Conservation (phyloP, 495 filamentous ascomycete genomes). For the Usnea hakonensis region DNA sequence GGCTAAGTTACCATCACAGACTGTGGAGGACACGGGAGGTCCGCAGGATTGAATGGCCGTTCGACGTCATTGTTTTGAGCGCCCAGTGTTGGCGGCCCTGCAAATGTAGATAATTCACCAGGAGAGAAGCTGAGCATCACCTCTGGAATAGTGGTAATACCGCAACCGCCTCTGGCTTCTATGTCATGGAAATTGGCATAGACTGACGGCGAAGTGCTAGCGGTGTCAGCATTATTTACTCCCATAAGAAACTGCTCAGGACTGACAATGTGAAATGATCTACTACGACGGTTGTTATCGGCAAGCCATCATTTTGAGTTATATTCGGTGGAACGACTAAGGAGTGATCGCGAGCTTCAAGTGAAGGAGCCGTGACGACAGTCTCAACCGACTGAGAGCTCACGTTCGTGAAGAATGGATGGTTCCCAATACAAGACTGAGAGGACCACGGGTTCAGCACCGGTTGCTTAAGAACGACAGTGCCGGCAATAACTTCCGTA, state of each 20-base stretch:
- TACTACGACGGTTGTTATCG: neutral
- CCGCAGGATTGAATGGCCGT: slow-evolving; percentile 1
- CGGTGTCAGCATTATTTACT: neutral
- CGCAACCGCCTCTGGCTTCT: neutral
- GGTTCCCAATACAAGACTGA: neutral
- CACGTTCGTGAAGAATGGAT: neutral
- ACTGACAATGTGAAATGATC: neutral
- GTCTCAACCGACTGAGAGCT: neutral
- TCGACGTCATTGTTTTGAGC: neutral
- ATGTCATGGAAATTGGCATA: slow-evolving; percentile 9
- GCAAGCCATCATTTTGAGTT: neutral
- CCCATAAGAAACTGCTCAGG: neutral
- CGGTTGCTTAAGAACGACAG: slow-evolving; percentile 1
- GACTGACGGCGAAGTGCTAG: slow-evolving; percentile 9
- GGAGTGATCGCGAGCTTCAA: neutral
- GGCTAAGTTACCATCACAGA: slow-evolving; percentile 9
- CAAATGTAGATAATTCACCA: slow-evolving; percentile 12
- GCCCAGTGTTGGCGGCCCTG: neutral
- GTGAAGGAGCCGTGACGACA: neutral
- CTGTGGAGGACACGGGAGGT: slow-evolving; percentile 9
- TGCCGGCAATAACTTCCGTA: neutral
- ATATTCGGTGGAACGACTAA: neutral
- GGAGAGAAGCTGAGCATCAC: slow-evolving; percentile 13
- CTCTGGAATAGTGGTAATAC: neutral
- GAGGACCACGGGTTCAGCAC: slow-evolving; percentile 5